Base-by-base conservation (phyloP, 495 filamentous ascomycete species). In the Friedmanniomyces simplex region DNA sequence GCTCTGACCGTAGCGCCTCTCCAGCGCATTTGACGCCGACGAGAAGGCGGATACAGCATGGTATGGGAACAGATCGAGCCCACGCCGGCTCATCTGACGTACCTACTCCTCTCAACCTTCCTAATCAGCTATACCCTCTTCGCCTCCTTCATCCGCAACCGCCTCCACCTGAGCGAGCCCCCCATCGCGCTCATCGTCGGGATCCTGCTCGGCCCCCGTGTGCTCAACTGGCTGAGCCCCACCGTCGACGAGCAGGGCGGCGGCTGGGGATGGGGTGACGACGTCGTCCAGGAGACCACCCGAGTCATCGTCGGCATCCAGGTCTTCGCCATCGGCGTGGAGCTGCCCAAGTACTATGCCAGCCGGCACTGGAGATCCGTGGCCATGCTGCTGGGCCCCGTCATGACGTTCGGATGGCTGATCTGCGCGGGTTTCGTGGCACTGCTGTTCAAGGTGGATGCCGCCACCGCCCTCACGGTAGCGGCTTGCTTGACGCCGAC, bases 331-430 rank as follows among this genome's bases (percentile, higher is more conserved):
- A 43, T 76, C 20, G 76, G 74, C 13, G 68, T 77, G 22, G 71
- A 76, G 51, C 64, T 79, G 8, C 76, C 76, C 0, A 73, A 75
- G 46, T 58, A 57, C 36, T 78, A 76, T 52, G 73, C 75, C 41
- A 55, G 32, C 0, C 57, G 69, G 18, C 72, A 76, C 52, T 76
- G 74, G 75, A 63, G 61, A 41, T 72, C 67, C 32, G 61, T 79
- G 10, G 62, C 64, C 1, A 69, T 74, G 65, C 64, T 79, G 58
- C 63, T 79, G 2, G 74, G 74, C 1, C 75, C 75, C 0, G 73
- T 79, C 28, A 79, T 79, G 77, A 61, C 69, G 0, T 76, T 74
- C 47, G 68, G 70, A 25, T 79, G 74, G 74, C 61, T 74, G n/a
- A 58, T 77, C 32, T 75, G 72, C 37, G 67, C 74, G 0, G 51